Percentiles rank a stretch among this genome's conserved stretches.
phyloP scores from a whole-genome alignment of 208 protist genomes.

The Angomonas ambiguus region DNA sequence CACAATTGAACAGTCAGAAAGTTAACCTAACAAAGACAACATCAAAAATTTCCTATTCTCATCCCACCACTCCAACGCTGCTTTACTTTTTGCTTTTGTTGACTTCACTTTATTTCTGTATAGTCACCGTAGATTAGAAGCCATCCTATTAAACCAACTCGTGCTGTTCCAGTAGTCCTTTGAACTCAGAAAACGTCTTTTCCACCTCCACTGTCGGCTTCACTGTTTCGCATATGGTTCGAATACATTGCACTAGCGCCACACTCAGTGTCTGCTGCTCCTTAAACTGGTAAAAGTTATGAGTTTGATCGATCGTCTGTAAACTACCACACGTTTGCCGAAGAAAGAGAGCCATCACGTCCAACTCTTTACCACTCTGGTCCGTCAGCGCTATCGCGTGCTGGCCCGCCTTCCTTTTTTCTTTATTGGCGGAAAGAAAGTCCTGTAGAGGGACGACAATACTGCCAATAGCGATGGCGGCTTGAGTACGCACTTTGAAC shows the following conservation, averaged over 20 bases:
- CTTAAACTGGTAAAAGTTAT: conserved; percentile 7
- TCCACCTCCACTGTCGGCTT: background rate
- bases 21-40: background rate
- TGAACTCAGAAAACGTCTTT: background rate
- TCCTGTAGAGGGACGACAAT: background rate
- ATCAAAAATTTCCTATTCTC: background rate
- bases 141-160: background rate
- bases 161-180: background rate
- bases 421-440: background rate
- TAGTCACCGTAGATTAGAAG: too few relatives aligned
- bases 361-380: background rate
- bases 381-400: background rate
- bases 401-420: background rate
- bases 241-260: background rate
- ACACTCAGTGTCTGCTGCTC: background rate
- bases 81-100: too few relatives aligned
- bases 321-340: background rate
- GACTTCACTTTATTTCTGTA: too few relatives aligned
- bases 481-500: conserved; percentile 1
- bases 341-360: background rate
- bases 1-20: background rate
- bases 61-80: too few relatives aligned
- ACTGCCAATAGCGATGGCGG: background rate
- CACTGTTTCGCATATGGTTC: background rate
- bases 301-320: background rate